A percentile compares a stretch with the other conserved stretches of the same genome.
These are phyloP conservation scores for Colletotrichum plurivorum DNA, from an alignment of 2,329 filamentous ascomycete genomes.

Conservation along the genomic window DNA sequence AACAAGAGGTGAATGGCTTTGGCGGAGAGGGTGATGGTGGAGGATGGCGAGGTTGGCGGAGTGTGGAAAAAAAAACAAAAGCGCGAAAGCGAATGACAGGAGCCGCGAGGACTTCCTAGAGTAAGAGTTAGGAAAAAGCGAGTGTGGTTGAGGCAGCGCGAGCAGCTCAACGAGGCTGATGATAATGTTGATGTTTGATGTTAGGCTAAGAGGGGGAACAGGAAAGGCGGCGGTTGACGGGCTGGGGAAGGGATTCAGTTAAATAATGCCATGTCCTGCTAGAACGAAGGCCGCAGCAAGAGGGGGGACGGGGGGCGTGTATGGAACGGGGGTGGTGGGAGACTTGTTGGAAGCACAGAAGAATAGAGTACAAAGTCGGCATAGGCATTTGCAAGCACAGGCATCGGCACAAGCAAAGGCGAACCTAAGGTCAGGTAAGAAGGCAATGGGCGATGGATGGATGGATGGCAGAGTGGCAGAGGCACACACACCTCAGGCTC, in stretches of 20 bases:
- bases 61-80: constrained; percentile 62
- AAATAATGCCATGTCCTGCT: constrained; percentile 36
- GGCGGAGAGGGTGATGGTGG: constrained; percentile 43
- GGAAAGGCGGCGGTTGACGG: constrained; percentile 52
- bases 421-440: too few relatives aligned
- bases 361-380: constrained; percentile 4
- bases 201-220: constrained; percentile 51
- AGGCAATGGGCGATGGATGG: too few relatives aligned
- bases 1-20: constrained; percentile 1
- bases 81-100: constrained; percentile 80
- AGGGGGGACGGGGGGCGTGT: constrained; percentile 2
- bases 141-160: constrained; percentile 54
- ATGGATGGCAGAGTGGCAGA: too few relatives aligned
- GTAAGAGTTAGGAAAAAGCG: constrained; percentile 61
- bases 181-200: constrained; percentile 33
- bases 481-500: too few relatives aligned
- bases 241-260: constrained; percentile 49
- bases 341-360: constrained; percentile 17
- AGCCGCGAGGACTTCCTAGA: constrained; percentile 81
- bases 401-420: constrained; percentile 3
- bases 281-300: constrained; percentile 28
- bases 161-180: constrained; percentile 41
- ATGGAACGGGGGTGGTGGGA: constrained; percentile 21
- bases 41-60: constrained; percentile 45
- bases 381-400: too few relatives aligned